Percentiles rank a stretch among this genome's conserved stretches.
Evolutionary conservation across 176 grass and related monocot genomes (phyloP).

Genomic region (Rhipidocladum racemiflorum): DNA sequence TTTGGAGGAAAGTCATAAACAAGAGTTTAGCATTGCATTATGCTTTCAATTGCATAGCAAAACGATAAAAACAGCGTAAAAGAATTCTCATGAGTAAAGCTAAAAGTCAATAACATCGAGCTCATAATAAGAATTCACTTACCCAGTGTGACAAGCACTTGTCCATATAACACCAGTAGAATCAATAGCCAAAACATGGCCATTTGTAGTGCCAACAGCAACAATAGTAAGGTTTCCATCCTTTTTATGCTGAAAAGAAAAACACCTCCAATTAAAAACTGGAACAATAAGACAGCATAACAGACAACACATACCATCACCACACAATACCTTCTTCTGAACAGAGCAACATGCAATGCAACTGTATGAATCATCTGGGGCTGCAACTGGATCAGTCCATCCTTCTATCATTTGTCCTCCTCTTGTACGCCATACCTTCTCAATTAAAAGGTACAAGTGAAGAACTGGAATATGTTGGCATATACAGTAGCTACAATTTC

Average conservation of each 20-base stretch:
- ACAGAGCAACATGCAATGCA: slow-evolving; percentile 43
- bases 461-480: neutral
- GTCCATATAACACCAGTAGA: slow-evolving; percentile 34
- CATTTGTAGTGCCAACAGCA: slow-evolving; percentile 48
- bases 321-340: slow-evolving; percentile 42
- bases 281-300: neutral
- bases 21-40: no score
- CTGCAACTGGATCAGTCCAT: slow-evolving; percentile 19
- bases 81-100: neutral
- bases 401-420: slow-evolving; percentile 17
- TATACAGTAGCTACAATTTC: neutral
- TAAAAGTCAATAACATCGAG: neutral
- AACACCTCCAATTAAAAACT: slow-evolving; percentile 30
- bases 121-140: slow-evolving; percentile 13
- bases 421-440: slow-evolving; percentile 28
- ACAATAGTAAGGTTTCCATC: slow-evolving; percentile 32
- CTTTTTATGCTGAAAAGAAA: slow-evolving; percentile 35
- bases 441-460: neutral
- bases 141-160: slow-evolving; percentile 42
- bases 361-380: slow-evolving; percentile 27
- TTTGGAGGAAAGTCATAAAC: neutral
- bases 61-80: neutral
- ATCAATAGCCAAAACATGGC: slow-evolving; percentile 45
- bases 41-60: neutral
- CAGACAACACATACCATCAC: neutral